Base-by-base conservation (phyloP, 306 rosid species). In the Vigna angularis region DNA sequence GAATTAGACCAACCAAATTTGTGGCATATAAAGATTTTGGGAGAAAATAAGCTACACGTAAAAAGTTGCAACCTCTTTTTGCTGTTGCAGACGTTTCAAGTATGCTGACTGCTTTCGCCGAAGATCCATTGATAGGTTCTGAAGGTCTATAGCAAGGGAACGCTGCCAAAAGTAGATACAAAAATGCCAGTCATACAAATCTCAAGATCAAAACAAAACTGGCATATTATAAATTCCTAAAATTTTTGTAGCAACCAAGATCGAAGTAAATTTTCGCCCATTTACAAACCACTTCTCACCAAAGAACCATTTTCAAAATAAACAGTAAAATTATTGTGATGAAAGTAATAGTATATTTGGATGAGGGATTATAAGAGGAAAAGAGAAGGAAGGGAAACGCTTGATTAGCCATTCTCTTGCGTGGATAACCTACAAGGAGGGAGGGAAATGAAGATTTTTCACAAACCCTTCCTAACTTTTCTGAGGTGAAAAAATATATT, bases 61-160 rank as follows among this genome's bases (percentile, higher is more conserved):
- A 48, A 63, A 68, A 81, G 32, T 76, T 38, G 69, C 26, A 68
- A 92, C 97, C 97, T 92, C 93, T 72, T 84, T 83, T 76, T 92
- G 94, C 83, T 92, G 90, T 89, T 73, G 90, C 82, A 92, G 66
- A 42, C 82, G 88, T 79, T 88, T 92, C 87, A 91, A 78, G 75
- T 91, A 90, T 66, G 86, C 53, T 17, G 97, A 91, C 69, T 91
- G 97, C 81, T 89, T 90, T 75, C 88, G 86, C 50, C 93, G 85
- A 24, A 91, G 93, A 59, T 89, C 93, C 88, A 92, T 73, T 17
- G 94, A 90, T 36, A 92, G 87, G 76, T 84, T 90, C 84, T 92
- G 95, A 86, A 92, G 97, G 80, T 92, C 91, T 76, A 90, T 88
- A 67, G 97, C 97, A 87, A 90, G 95, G 49, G 93, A 87, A 63